Base-by-base conservation (phyloP, 306 rosid species). In the Trifolium dubium region DNA sequence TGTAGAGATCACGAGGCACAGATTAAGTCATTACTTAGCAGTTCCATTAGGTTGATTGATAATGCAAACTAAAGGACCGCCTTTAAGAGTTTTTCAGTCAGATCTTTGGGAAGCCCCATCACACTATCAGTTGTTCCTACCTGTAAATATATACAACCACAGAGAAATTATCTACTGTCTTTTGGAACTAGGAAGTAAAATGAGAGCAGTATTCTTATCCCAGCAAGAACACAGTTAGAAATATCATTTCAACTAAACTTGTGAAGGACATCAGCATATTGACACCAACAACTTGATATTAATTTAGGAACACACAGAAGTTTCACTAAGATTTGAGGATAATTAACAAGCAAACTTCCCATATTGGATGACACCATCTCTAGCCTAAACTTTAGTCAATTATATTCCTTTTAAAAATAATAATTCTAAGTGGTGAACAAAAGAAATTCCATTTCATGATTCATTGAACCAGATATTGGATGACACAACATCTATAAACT, bases 91-190 rank as follows among this genome's bases (percentile, higher is more conserved):
- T 77, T 88, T 81, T 85, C 88, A 8, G 99, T 88, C 61, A 90
- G 80, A 49, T 80, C 80, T 85, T 86, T 90, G 28, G 97, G 99
- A 67, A 94, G 97, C 79, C 97, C 97, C 97, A 94, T 92, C 85
- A 94, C 96, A 19, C 99, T 94, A 80, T 92, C 99, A 0, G 89
- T 89, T 73, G 97, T 94, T 69, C 99, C 96, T 63, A 83, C 93
- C 96, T 94, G 96, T 86, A 82, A 61, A 68, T 31, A 77, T 31
- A 77, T 51, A 69, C 47, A 72, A 62, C 18, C 86, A 72, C 53
- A 71, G 46, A 78, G 67, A 77, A 69, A 34, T 47, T 47, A 51
- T 32, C 32, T n/a, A 39, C 63, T 17, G 17, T 79, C 46, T 29
- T 32, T 8, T 12, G 18, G 55, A 46, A 50, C 59, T 31, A 49